These are phyloP conservation scores for Casuarina glauca DNA, from an alignment of 306 rosid species.

Conservation along the genomic window DNA sequence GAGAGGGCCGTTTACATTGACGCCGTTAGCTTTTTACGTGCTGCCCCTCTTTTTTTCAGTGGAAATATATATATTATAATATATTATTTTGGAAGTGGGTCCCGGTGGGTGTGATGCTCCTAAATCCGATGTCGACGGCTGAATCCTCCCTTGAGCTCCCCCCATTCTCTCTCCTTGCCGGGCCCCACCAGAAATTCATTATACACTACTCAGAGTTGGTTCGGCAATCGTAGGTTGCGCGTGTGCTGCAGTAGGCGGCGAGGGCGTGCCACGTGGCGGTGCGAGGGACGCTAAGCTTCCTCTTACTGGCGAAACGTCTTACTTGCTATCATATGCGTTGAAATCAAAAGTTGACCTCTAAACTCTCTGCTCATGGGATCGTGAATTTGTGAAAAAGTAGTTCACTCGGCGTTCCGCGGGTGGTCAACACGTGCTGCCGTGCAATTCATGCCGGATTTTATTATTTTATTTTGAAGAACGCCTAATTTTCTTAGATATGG, in stretches of 20 bases:
- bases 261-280: background rate
- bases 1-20: background rate
- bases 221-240: rapidly evolving
- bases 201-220: background rate
- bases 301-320: background rate
- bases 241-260: background rate
- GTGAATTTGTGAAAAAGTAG: background rate
- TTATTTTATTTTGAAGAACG: too few species aligned
- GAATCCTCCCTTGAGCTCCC: constrained; percentile 42
- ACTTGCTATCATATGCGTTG: constrained; percentile 22
- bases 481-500: too few species aligned
- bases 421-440: constrained; percentile 3
- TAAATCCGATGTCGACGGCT: constrained; percentile 54
- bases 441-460: background rate
- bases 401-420: constrained; percentile 33
- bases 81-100: constrained; percentile 22
- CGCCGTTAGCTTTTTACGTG: constrained; percentile 25
- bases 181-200: constrained; percentile 4
- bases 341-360: constrained; percentile 42
- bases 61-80: background rate
- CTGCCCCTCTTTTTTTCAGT: constrained; percentile 22
- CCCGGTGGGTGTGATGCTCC: constrained; percentile 51
- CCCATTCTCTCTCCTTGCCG: constrained; percentile 30
- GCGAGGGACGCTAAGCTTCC: background rate
- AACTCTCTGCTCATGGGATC: constrained; percentile 42